Evolutionary conservation across 192 early-diverging fungal species (phyloP).

Genomic region (Linnemannia zychae): DNA sequence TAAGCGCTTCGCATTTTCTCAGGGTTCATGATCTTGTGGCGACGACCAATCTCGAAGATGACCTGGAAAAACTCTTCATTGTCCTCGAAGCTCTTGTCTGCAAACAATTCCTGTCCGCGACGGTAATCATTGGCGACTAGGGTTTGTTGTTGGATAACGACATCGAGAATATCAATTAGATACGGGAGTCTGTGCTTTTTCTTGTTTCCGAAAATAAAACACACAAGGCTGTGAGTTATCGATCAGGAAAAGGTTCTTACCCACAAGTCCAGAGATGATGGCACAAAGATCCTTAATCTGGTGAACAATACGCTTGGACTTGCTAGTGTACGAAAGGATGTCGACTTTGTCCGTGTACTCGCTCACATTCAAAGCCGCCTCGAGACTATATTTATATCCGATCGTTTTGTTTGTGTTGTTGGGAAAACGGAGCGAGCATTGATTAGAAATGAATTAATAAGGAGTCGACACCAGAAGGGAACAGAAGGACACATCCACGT

Average conservation of each 20-base stretch:
- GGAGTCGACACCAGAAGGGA: not conserved
- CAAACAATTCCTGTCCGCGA: conserved; percentile 84
- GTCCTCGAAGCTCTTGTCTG: conserved; percentile 73
- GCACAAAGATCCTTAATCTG: conserved; percentile 98
- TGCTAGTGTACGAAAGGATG: conserved; percentile 81
- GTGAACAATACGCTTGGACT: conserved; percentile 88
- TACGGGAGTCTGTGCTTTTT: not conserved
- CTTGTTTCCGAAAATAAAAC: not conserved
- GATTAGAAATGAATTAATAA: conserved; percentile 7
- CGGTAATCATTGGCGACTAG: conserved; percentile 82
- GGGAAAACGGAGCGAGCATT: not conserved
- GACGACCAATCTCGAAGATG: conserved; percentile 78
- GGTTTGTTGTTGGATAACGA: not conserved
- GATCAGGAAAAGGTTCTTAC: conserved; percentile 52
- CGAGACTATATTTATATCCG: conserved; percentile 65
- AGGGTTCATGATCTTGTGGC: conserved; percentile 94
- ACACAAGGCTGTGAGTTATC: conserved; percentile 33
- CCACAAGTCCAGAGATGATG: conserved; percentile 91
- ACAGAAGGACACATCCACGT: too few relatives aligned
- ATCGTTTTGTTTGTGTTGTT: conserved; percentile 6
- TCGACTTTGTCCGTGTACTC: conserved; percentile 75
- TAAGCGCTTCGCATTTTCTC: conserved; percentile 98
- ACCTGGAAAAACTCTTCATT: conserved; percentile 86
- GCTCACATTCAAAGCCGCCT: conserved; percentile 88
- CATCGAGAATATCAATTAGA: not conserved